Conservation (phyloP, 2,329 filamentous ascomycete species). For the Fusarium sp. region DNA sequence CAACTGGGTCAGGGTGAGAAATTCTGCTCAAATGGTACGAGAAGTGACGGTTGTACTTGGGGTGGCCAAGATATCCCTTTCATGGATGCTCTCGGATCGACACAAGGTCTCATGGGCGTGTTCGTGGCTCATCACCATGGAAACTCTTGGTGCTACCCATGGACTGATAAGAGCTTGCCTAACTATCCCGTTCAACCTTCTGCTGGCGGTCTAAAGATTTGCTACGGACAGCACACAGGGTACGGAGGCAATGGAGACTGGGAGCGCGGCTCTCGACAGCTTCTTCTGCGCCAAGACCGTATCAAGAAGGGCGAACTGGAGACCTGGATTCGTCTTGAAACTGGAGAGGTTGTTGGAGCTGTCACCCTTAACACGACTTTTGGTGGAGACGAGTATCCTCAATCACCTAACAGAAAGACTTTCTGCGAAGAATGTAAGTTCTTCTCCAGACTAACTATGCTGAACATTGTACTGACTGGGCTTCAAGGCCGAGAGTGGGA, state of each 20-base stretch:
- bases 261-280: constrained; percentile 64
- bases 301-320: constrained; percentile 58
- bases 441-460: neutral
- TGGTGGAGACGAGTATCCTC: constrained; percentile 63
- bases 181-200: constrained; percentile 9
- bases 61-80: constrained; percentile 65
- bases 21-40: constrained; percentile 55
- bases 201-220: constrained; percentile 51
- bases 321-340: constrained; percentile 70
- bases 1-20: constrained; percentile 57
- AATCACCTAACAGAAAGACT: constrained; percentile 48
- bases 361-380: constrained; percentile 68
- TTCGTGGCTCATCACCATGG: constrained; percentile 73
- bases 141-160: constrained; percentile 62
- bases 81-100: constrained; percentile 66
- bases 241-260: constrained; percentile 74
- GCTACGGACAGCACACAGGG: constrained; percentile 71
- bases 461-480: neutral
- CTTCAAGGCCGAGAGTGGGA: neutral
- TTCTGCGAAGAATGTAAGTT: constrained; percentile 8
- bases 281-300: constrained; percentile 47
- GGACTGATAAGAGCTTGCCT: constrained; percentile 33
- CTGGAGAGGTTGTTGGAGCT: constrained; percentile 59
- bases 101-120: constrained; percentile 61
- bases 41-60: constrained; percentile 54